phyloP scores from a whole-genome alignment of 345 rosid species.

The Mangifera indica region DNA sequence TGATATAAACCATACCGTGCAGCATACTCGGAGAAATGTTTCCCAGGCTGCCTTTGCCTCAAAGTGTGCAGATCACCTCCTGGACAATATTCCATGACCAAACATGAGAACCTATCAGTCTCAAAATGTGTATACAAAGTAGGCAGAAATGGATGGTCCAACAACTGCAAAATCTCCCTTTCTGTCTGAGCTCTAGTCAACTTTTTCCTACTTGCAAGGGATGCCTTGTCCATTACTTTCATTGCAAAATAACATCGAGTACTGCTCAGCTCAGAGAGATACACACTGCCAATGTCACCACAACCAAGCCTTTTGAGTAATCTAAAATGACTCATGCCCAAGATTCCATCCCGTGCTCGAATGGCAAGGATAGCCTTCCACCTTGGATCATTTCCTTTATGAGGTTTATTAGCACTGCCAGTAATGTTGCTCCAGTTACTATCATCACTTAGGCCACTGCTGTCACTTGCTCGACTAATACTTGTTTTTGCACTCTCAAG shows the following conservation, averaged over 20 bases:
- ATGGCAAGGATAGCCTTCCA: constrained; percentile 94
- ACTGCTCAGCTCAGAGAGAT: constrained; percentile 88
- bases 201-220: constrained; percentile 93
- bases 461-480: constrained; percentile 75
- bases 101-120: constrained; percentile 91
- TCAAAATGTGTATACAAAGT: constrained; percentile 94
- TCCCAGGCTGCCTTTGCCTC: constrained; percentile 95
- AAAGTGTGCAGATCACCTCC: constrained; percentile 96
- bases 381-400: constrained; percentile 95
- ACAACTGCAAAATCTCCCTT: constrained; percentile 89
- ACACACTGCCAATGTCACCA: constrained; percentile 98
- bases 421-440: constrained; percentile 95
- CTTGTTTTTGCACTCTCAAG: constrained; percentile 87
- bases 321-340: constrained; percentile 96
- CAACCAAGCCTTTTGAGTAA: constrained; percentile 92
- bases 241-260: constrained; percentile 92
- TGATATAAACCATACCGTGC: constrained; percentile 66
- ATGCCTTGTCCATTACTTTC: constrained; percentile 99
- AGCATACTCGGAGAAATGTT: constrained; percentile 95
- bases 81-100: constrained; percentile 98
- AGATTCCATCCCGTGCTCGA: constrained; percentile 76
- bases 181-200: constrained; percentile 94
- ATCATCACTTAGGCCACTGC: constrained; percentile 89
- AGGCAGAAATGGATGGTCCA: constrained; percentile 97
- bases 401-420: constrained; percentile 89